Evolutionary conservation across 2,329 filamentous ascomycete species (phyloP), one percentile per base, ranked within the genome.

Genomic region (Colletotrichum sp.): DNA sequence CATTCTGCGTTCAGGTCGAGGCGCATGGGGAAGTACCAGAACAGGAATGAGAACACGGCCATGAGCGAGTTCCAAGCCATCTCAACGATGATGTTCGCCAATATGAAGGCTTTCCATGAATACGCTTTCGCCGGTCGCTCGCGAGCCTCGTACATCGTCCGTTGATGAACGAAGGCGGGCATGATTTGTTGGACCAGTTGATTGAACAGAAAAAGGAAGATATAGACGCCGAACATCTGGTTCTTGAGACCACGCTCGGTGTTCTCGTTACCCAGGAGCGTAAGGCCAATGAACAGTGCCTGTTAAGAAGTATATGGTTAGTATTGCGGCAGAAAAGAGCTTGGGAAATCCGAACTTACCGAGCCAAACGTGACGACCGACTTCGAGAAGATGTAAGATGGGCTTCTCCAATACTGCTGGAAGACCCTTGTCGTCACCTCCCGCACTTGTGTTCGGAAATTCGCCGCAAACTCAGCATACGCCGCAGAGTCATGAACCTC

Each of bases 331-430:
- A 59, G 12, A 7, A 59, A 18, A 18, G 6, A 16, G 2, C 2
- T 18, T 39, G 36, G 36, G 2, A 0, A 39, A 39, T 3, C 36
- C 36, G 7, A 39, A 39, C 77, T 65, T 77, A 78, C 82, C 24
- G 81, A 76, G 87, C 81, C 52, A 89, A 84, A 77, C 88, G 92
- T 52, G n/a, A 95, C 89, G 2, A 88, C 82, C 1, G 89, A 80
- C 84, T 96, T 96, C 60, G 92, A 91, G 84, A 94, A 95, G 80
- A 96, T 93, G 84, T 96, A 96, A 3, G 90, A 88, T 0, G 94
- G 94, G 1, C 90, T 94, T 66, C 94, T 90, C 94, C 94, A 96
- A 86, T 95, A 95, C 82, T 96, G 94, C 80, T 94, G 88, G 83
- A 95, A 95, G 9, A 95, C 92, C 77, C 94, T 92, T 57, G 87